Base-by-base conservation (phyloP, 495 filamentous ascomycete genomes). In the Penicillium angulare region DNA sequence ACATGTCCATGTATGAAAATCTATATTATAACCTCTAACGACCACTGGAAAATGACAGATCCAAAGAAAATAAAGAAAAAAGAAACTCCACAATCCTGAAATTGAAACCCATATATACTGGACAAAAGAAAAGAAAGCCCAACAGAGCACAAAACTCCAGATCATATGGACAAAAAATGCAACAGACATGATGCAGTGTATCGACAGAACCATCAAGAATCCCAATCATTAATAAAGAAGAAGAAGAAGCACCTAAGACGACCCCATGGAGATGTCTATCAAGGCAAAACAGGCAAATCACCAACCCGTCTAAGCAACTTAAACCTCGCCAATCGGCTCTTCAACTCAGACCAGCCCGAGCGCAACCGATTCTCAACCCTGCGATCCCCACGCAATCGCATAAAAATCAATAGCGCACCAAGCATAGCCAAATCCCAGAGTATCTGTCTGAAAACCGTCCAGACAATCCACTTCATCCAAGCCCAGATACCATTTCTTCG, bases 301-400 rank as follows among this genome's bases (percentile, higher is more conserved):
- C 44, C 53, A n/a, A 63, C 33, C 20, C 62, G 55, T 41, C 63
- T 50, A 27, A 72, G 43, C 16, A 60, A 40, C 38, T 59, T 67
- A 26, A 86, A 52, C 43, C 72, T 80, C 47, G 78, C 67, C 47
- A 82, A 64, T 41, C 85, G 79, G 39, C 83, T 79, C 64, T 82
- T 80, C 13, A 81, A 71, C 35, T 84, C 76, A 23, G 79, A 74
- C 52, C 89, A 72, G 8, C 89, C 77, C 7, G 82, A 74, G 38
- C 80, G 72, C 32, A 96, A 74, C n/a, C 88, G 82, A 51, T 86
- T 79, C 67, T 96, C 89, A 1, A 95, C 71, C 56, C 87, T 79
- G 23, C 78, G 78, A 62, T 96, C 92, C 34, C 86, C 87, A 44
- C 82, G 83, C 51, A 79, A 76, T 49, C 90, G 75, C 81, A 96